phyloP scores from a whole-genome alignment of 2,329 filamentous ascomycete genomes.

The Bimuria novae-zelandiae region DNA sequence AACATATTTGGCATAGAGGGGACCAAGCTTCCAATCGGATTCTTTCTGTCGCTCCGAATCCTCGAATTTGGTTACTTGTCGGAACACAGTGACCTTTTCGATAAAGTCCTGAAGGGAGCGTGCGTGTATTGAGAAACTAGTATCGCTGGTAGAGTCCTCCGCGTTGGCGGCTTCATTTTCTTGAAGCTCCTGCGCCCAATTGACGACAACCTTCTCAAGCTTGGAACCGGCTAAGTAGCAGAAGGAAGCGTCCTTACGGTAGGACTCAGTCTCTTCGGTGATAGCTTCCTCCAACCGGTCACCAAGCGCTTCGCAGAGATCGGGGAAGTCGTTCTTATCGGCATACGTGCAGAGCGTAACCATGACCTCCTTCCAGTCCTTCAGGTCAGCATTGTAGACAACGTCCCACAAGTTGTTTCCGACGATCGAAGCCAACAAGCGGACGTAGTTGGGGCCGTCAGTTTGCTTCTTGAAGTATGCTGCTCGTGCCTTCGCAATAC shows the following conservation, averaged over 20 bases:
- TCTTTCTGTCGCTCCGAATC: conserved; percentile 73
- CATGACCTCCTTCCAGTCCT: conserved; percentile 97
- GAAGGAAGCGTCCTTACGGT: conserved; percentile 88
- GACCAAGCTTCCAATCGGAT: conserved; percentile 84
- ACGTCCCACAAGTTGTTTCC: conserved; percentile 98
- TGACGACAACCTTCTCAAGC: conserved; percentile 92
- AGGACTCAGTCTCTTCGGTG: conserved; percentile 54
- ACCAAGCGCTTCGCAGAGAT: conserved; percentile 92
- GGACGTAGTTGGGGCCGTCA: conserved; percentile 86
- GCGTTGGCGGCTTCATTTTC: conserved; percentile 79
- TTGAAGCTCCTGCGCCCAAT: conserved; percentile 89
- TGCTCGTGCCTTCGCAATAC: conserved; percentile 91
- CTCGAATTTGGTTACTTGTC: conserved; percentile 87
- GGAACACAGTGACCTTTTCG: conserved; percentile 97
- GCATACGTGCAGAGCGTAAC: conserved; percentile 95
- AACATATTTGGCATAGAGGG: conserved; percentile 91
- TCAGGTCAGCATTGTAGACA: conserved; percentile 91
- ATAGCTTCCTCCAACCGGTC: conserved; percentile 81
- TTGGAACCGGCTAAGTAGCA: conserved; percentile 96
- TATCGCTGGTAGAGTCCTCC: conserved; percentile 71
- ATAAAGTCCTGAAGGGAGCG: conserved; percentile 89
- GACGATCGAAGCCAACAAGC: conserved; percentile 87
- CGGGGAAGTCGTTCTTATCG: conserved; percentile 85
- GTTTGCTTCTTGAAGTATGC: conserved; percentile 85
- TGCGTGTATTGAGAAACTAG: conserved; percentile 89